These are phyloP conservation scores for Stephanodiscus triporus DNA, from an alignment of 108 stramenopile genomes.

Conservation along the genomic window DNA sequence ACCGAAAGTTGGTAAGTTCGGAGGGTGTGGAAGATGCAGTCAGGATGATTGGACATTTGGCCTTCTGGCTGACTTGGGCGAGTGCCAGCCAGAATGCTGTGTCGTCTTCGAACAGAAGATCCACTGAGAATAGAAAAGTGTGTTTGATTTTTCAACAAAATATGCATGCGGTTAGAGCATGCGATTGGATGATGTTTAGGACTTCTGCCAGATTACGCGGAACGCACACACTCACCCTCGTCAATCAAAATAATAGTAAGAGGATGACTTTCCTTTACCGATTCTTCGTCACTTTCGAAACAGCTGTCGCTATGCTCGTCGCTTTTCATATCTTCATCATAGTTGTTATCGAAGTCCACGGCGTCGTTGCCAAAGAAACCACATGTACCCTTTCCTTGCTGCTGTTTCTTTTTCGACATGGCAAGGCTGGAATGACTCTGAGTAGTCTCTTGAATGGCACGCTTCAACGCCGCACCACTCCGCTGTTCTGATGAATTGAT, in stretches of 20 bases:
- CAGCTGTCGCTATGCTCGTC: slow-evolving; percentile 49
- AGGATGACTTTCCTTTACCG: slow-evolving; percentile 32
- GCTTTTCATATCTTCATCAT: slow-evolving; percentile 10
- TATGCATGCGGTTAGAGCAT: neutral
- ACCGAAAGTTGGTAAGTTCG: slow-evolving; percentile 37
- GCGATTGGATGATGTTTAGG: neutral
- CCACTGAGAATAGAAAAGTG: slow-evolving; percentile 44
- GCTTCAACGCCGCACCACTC: slow-evolving; percentile 58
- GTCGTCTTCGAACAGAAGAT: slow-evolving; percentile 76
- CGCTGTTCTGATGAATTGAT: slow-evolving; percentile 71
- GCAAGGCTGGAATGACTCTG: slow-evolving; percentile 72
- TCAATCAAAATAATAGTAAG: slow-evolving; percentile 80
- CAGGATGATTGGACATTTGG: slow-evolving; percentile 83
- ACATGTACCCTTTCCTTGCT: neutral
- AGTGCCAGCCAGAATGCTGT: slow-evolving; percentile 83
- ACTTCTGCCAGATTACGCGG: neutral
- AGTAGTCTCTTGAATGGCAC: slow-evolving; percentile 77
- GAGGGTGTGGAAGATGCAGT: slow-evolving; percentile 60
- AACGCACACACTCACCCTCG: slow-evolving; percentile 51
- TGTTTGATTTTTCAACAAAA: neutral
- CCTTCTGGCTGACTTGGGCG: slow-evolving; percentile 55
- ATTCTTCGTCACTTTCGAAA: slow-evolving; percentile 23
- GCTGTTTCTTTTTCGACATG: slow-evolving; percentile 36
- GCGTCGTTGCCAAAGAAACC: slow-evolving; percentile 9
- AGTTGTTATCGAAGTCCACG: neutral